Base-by-base conservation (phyloP, 2,329 filamentous ascomycete species). In the Blastomyces emzantsi region DNA sequence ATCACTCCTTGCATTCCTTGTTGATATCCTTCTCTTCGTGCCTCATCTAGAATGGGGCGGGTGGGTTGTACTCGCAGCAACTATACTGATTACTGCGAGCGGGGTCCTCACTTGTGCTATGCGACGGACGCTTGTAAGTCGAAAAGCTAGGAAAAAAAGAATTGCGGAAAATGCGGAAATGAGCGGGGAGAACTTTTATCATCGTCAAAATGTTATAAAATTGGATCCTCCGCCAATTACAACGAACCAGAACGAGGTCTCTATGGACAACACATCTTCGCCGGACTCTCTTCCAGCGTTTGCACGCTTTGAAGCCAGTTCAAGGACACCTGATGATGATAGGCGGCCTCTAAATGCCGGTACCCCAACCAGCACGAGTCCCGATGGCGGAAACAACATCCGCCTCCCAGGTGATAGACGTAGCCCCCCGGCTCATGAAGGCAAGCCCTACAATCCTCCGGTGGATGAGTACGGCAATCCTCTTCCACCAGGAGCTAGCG, bases 121-220 rank as follows among this genome's bases (percentile, higher is more conserved):
- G 92, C 89, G 94, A 67, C 87, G 93, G 65, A 95, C 92, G 2
- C 80, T 97, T 64, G 90, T 97, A 66, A 90, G 90, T 75, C 86
- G 93, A 70, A 97, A 97, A 79, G 90, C 92, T n/a, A 85, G 92
- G 66, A 92, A 94, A 82, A 90, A 88, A 80, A 86, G 91, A 56
- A 95, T 97, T 73, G 91, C 87, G 2, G 90, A 95, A 75, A 96
- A 97, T 73, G 90, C 92, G 8, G 92, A 97, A 74, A 97, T 97
- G 92, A 97, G 90, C 73, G 93, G 93, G 36, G 87, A 94, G 71
- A 94, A 92, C 72, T 97, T 89, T 74, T 97, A 95, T 76, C 89
- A 87, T 70, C 83, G 87, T 64, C 77, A 83, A 69, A 73, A 76
- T 68, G 75, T 75, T 66, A 70, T 64, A 67, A 73, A 79, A 68